phyloP scores from a whole-genome alignment of 257 asterid species.

The Marsdenia floribunda region DNA sequence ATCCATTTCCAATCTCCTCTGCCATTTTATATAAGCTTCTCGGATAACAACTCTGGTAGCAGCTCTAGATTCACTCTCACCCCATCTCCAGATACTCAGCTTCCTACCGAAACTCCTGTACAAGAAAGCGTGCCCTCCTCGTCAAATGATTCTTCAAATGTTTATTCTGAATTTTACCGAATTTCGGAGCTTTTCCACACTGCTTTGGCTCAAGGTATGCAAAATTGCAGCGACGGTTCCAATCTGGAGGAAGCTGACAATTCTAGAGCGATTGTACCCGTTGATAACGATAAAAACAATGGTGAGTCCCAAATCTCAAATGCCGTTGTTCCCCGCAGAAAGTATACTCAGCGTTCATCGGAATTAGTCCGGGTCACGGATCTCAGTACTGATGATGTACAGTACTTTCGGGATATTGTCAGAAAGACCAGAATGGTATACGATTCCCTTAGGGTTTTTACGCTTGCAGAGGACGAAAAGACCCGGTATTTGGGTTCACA shows the following conservation, averaged over 20 bases:
- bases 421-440: slow-evolving; percentile 60
- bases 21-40: slow-evolving; percentile 4
- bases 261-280: slow-evolving; percentile 47
- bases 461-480: slow-evolving; percentile 44
- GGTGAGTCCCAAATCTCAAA: slow-evolving; percentile 29
- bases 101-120: slow-evolving; percentile 13
- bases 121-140: slow-evolving; percentile 9
- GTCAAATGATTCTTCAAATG: slow-evolving; percentile 18
- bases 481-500: slow-evolving; percentile 10
- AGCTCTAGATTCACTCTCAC: slow-evolving; percentile 4
- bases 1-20: slow-evolving; percentile 12
- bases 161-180: slow-evolving; percentile 48
- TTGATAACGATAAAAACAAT: slow-evolving; percentile 9
- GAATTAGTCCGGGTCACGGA: slow-evolving; percentile 76
- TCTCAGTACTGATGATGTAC: slow-evolving; percentile 49
- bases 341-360: slow-evolving; percentile 47
- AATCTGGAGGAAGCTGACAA: slow-evolving; percentile 26
- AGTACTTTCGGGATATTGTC: slow-evolving; percentile 41
- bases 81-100: slow-evolving; percentile 10
- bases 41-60: slow-evolving; percentile 2
- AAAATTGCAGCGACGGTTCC: slow-evolving; percentile 13
- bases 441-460: slow-evolving; percentile 62
- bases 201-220: slow-evolving; percentile 27
- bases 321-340: slow-evolving; percentile 34
- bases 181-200: slow-evolving; percentile 44